Evolutionary conservation across 768 basidiomycete species (phyloP).

Genomic region (Hygrophoropsis aurantiaca): DNA sequence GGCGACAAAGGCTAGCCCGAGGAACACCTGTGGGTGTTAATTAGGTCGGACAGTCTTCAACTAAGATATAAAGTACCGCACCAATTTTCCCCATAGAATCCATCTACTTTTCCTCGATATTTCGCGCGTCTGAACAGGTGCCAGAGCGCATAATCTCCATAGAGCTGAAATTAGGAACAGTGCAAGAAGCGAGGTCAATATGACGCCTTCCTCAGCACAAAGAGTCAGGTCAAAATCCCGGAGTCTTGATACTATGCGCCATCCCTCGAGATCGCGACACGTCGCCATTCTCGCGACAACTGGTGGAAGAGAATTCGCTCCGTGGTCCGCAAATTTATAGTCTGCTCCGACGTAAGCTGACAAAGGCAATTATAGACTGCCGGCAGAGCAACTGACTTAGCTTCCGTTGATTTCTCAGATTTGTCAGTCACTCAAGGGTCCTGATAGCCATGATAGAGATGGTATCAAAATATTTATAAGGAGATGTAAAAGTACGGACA

Average conservation of each 20-base stretch:
- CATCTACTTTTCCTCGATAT: conserved; percentile 49
- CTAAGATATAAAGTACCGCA: conserved; percentile 34
- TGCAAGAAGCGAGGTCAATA: conserved; percentile 55
- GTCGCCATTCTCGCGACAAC: conserved; percentile 31
- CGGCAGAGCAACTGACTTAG: too few species aligned
- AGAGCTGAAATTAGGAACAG: conserved; percentile 43
- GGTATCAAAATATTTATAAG: too few species aligned
- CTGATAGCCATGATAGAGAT: too few species aligned
- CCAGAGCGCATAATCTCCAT: conserved; percentile 35
- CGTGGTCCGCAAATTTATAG: too few species aligned
- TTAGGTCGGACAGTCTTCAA: background rate
- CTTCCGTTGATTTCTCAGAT: too few species aligned
- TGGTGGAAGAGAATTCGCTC: background rate
- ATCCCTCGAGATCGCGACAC: conserved; percentile 65
- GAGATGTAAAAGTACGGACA: too few species aligned
- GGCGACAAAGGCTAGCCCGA: conserved; percentile 44
- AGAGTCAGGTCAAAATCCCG: conserved; percentile 76
- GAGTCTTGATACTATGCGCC: conserved; percentile 54
- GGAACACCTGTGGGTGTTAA: conserved; percentile 39
- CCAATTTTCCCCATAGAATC: conserved; percentile 64
- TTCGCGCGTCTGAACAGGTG: conserved; percentile 21
- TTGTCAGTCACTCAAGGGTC: too few species aligned
- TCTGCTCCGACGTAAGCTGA: too few species aligned
- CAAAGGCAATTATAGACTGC: too few species aligned
- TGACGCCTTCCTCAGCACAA: conserved; percentile 76